phyloP scores from a whole-genome alignment of 768 basidiomycete species.

The Lentinula sp. region DNA sequence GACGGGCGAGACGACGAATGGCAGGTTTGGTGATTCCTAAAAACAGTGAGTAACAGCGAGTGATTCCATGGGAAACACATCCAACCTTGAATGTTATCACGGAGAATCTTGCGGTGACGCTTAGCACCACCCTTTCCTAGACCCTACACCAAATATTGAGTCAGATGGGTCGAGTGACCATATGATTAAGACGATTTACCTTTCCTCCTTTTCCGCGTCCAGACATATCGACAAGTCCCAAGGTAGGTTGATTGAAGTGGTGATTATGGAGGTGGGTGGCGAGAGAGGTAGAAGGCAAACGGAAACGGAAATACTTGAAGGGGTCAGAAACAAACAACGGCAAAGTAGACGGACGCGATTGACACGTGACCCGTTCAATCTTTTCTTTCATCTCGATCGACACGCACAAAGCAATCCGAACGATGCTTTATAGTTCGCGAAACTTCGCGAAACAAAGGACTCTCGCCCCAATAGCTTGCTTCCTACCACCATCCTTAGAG shows the following conservation, averaged over 20 bases:
- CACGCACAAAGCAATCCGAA: not conserved
- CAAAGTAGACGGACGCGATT: not conserved
- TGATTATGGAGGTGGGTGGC: constrained; percentile 1
- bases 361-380: not conserved
- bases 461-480: not conserved
- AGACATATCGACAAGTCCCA: not conserved
- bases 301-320: not conserved
- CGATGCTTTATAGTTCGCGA: not conserved
- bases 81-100: constrained; percentile 6
- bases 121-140: constrained; percentile 7
- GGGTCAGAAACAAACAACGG: not conserved
- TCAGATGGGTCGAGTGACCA: not conserved
- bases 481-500: not conserved
- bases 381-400: not conserved
- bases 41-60: not conserved
- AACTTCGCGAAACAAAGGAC: not conserved
- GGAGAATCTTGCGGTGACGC: constrained; percentile 6
- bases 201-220: constrained; percentile 6
- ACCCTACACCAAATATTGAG: not conserved
- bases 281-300: not conserved
- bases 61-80: not conserved
- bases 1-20: constrained; percentile 7
- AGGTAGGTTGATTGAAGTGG: not conserved
- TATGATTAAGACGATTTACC: not conserved
- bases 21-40: constrained; percentile 1